Percentiles rank a stretch among this genome's conserved stretches.
phyloP scores from a whole-genome alignment of 257 asterid species.

The Scutellaria barbata region DNA sequence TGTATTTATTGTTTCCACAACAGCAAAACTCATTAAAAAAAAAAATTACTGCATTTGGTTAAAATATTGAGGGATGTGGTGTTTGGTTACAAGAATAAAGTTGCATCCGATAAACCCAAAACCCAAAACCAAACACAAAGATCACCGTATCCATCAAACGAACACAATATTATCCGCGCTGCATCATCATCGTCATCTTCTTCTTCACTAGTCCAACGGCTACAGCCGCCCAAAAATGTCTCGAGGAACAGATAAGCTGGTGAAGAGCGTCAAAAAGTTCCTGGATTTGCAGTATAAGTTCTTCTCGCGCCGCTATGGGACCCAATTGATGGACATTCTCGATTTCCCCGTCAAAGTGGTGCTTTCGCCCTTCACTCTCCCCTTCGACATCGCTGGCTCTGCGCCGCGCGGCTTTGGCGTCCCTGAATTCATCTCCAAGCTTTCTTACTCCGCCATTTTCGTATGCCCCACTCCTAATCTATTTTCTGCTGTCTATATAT shows the following conservation, averaged over 20 bases:
- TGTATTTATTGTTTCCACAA: no score
- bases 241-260: constrained; percentile 48
- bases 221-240: constrained; percentile 47
- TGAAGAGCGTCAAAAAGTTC: constrained; percentile 48
- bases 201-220: not conserved
- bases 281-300: constrained; percentile 61
- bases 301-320: constrained; percentile 69
- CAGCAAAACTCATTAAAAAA: no score
- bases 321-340: constrained; percentile 61
- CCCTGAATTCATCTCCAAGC: constrained; percentile 85
- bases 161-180: constrained; percentile 15
- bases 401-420: constrained; percentile 99
- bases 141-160: not conserved
- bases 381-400: constrained; percentile 92
- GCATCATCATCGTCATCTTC: constrained; percentile 1
- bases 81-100: constrained; percentile 20
- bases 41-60: no score
- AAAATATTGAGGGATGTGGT: not conserved
- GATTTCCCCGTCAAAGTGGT: constrained; percentile 83
- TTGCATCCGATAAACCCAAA: not conserved
- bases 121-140: constrained; percentile 9
- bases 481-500: not conserved
- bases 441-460: constrained; percentile 86
- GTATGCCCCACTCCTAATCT: constrained; percentile 44
- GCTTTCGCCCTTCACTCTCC: constrained; percentile 79